Conservation (phyloP, 2,329 filamentous ascomycete species). For the Xylariaceae sp. region DNA sequence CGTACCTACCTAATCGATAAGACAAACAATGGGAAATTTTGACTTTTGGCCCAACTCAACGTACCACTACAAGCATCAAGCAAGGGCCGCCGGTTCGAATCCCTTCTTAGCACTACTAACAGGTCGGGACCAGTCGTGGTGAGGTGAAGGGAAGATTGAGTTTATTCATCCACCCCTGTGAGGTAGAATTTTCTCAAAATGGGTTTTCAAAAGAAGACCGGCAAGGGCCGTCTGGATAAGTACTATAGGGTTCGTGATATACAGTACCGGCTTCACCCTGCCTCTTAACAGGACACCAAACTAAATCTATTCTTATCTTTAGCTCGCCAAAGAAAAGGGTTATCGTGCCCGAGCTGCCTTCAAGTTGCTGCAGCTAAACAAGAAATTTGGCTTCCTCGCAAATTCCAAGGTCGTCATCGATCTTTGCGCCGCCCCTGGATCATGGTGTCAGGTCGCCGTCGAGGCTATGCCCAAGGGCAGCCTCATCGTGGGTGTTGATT, state of each 20-base stretch:
- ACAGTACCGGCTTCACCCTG: no score
- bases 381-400: constrained; percentile 97
- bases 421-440: constrained; percentile 94
- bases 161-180: no score
- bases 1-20: constrained; percentile 17
- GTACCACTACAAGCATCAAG: neutral
- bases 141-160: no score
- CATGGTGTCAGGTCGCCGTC: constrained; percentile 93
- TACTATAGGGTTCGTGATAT: constrained; percentile 68
- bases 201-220: constrained; percentile 98
- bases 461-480: constrained; percentile 89
- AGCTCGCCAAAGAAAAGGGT: constrained; percentile 87
- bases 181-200: constrained; percentile 56
- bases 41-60: constrained; percentile 2
- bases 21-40: constrained; percentile 16
- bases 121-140: no score
- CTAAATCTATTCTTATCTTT: constrained; percentile 35
- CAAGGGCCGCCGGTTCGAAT: neutral
- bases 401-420: constrained; percentile 94
- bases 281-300: no score
- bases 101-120: neutral
- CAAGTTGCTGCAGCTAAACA: constrained; percentile 73
- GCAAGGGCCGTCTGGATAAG: constrained; percentile 94
- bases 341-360: constrained; percentile 35
- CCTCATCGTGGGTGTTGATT: constrained; percentile 90